Evolutionary conservation across 2,329 filamentous ascomycete species (phyloP).

Genomic region (Fusarium udum): DNA sequence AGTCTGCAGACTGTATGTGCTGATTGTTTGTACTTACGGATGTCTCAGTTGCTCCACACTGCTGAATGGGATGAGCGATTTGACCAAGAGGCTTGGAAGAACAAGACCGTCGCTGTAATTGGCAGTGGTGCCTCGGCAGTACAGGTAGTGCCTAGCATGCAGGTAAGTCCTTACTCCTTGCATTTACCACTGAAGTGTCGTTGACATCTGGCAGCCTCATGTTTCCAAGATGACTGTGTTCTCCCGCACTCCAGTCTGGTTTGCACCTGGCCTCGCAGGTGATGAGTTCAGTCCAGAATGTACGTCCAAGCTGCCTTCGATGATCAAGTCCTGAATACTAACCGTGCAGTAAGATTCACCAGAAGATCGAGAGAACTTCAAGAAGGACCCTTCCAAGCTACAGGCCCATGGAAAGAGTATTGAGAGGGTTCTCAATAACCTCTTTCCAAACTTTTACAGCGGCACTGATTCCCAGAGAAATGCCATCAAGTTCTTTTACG

Average conservation of each 20-base stretch:
- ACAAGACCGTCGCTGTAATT: neutral
- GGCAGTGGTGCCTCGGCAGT: neutral
- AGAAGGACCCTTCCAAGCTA: neutral
- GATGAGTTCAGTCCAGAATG: neutral
- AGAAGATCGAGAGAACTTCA: neutral
- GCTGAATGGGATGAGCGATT: neutral
- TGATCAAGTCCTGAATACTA: rapidly evolving
- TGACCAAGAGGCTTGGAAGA: neutral
- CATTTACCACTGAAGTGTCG: rapidly evolving
- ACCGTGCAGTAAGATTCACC: rapidly evolving
- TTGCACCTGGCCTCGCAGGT: neutral
- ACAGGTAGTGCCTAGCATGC: neutral
- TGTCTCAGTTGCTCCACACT: neutral
- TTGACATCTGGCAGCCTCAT: rapidly evolving
- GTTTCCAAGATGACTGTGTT: neutral
- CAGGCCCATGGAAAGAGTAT: neutral
- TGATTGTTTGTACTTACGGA: neutral
- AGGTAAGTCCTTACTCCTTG: rapidly evolving
- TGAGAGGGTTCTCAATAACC: neutral
- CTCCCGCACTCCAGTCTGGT: neutral
- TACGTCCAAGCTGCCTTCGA: neutral
- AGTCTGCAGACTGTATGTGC: rapidly evolving
- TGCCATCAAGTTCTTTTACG: neutral
- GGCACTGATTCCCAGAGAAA: neutral
- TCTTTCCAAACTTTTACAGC: neutral